Evolutionary conservation across 257 asterid species (phyloP).

Genomic region (Craterostigma plantagineum): DNA sequence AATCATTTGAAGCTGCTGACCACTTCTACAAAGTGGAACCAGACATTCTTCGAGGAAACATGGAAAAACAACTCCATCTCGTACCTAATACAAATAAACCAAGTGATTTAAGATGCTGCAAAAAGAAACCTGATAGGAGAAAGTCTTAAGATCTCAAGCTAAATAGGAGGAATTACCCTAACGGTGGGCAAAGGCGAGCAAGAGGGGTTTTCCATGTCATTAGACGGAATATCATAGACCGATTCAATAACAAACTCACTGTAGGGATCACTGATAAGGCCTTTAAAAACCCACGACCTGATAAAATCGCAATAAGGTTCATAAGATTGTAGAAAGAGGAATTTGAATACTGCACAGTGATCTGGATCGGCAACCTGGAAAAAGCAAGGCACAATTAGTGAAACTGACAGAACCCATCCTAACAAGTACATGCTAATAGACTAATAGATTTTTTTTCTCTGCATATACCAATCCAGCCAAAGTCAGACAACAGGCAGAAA

Average conservation of each 20-base stretch:
- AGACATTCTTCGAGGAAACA: constrained; percentile 69
- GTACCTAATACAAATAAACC: constrained; percentile 33
- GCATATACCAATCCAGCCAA: too few relatives aligned
- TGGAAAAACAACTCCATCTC: constrained; percentile 68
- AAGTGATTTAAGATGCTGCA: constrained; percentile 12
- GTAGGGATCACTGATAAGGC: constrained; percentile 61
- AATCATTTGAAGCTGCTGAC: constrained; percentile 94
- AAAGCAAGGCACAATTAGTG: constrained; percentile 8
- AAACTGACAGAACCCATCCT: constrained; percentile 6
- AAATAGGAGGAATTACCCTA: constrained; percentile 36
- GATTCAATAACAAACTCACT: constrained; percentile 68
- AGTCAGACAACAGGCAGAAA: too few relatives aligned
- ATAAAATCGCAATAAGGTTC: constrained; percentile 81
- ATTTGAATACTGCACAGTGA: constrained; percentile 64
- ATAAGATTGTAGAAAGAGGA: constrained; percentile 65
- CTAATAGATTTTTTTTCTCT: background rate
- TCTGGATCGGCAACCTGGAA: constrained; percentile 78
- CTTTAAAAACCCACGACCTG: constrained; percentile 91
- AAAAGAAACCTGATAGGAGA: constrained; percentile 9
- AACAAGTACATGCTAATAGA: background rate
- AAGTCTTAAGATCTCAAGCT: constrained; percentile 11
- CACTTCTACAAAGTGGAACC: constrained; percentile 77
- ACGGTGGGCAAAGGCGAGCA: constrained; percentile 44
- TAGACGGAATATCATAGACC: constrained; percentile 9
- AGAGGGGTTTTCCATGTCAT: constrained; percentile 15